phyloP scores from a whole-genome alignment of 2,329 filamentous ascomycete species.

The Fusarium sp. region DNA sequence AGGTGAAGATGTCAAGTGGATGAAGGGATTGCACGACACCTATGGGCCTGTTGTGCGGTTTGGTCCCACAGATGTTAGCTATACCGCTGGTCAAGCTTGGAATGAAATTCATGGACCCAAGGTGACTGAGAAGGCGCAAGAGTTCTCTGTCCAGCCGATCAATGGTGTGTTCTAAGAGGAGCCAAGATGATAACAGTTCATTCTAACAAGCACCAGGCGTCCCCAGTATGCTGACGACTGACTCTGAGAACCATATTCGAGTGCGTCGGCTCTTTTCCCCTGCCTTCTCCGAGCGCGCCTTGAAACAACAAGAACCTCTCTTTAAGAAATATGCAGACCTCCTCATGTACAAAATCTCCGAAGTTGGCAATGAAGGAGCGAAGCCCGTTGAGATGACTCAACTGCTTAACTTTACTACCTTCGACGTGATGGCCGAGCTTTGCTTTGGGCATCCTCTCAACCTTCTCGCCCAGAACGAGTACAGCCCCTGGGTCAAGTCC shows the following conservation, averaged over 20 bases:
- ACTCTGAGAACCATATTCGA: slow-evolving; percentile 4
- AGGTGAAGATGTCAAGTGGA: slow-evolving; percentile 23
- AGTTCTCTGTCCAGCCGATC: slow-evolving; percentile 13
- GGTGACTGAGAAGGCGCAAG: slow-evolving; percentile 15
- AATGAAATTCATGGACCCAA: slow-evolving; percentile 25
- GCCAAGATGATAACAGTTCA: fast-evolving
- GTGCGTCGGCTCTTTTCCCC: slow-evolving; percentile 20
- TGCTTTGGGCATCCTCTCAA: slow-evolving; percentile 48
- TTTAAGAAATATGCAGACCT: slow-evolving; percentile 25
- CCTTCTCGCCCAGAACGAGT: slow-evolving; percentile 41
- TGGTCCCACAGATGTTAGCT: slow-evolving; percentile 29
- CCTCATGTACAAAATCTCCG: slow-evolving; percentile 18
- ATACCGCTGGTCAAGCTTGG: slow-evolving; percentile 20
- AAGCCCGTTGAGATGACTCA: slow-evolving; percentile 21
- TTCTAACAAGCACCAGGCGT: not conserved
- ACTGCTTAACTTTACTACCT: slow-evolving; percentile 43
- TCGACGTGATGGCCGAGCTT: slow-evolving; percentile 48
- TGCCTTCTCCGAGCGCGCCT: slow-evolving; percentile 22
- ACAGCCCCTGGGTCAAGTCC: slow-evolving; percentile 47
- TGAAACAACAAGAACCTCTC: slow-evolving; percentile 26
- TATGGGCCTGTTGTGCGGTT: slow-evolving; percentile 33
- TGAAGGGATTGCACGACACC: slow-evolving; percentile 14
- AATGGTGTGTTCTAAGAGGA: slow-evolving; percentile 6
- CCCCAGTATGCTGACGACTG: slow-evolving; percentile 15
- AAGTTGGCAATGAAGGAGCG: slow-evolving; percentile 12